phyloP scores from a whole-genome alignment of 345 rosid genomes.

The Acer campestre region DNA sequence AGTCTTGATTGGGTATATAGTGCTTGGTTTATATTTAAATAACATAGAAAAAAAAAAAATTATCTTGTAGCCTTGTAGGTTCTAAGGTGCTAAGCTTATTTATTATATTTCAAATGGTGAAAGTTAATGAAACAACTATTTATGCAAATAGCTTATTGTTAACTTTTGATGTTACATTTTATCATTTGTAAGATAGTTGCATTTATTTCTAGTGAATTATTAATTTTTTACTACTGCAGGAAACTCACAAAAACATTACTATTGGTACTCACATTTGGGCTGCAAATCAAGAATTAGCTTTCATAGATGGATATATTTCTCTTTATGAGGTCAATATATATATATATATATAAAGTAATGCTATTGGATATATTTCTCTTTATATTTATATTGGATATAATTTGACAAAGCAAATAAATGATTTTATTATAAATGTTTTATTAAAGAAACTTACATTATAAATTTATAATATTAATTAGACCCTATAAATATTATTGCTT shows the following conservation, averaged over 20 bases:
- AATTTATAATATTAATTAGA: too few relatives aligned
- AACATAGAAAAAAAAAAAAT: background rate
- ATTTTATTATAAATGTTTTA: too few relatives aligned
- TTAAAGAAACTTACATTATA: too few relatives aligned
- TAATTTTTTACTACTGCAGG: constrained; percentile 31
- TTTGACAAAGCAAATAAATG: too few relatives aligned
- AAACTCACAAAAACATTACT: constrained; percentile 39
- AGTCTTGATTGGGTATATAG: background rate
- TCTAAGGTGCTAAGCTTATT: background rate
- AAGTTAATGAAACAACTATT: background rate
- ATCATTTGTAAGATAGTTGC: background rate
- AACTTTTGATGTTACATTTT: background rate
- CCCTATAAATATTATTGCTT: too few relatives aligned
- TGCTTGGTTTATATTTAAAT: background rate
- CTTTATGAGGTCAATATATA: too few relatives aligned
- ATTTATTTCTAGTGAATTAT: constrained; percentile 9
- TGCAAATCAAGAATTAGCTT: constrained; percentile 59
- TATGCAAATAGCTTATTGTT: background rate
- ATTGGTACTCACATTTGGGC: constrained; percentile 82
- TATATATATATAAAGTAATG: too few relatives aligned
- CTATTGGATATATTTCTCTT: too few relatives aligned
- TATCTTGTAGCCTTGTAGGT: background rate
- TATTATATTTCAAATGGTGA: background rate
- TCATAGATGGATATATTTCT: too few relatives aligned
- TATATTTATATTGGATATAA: too few relatives aligned